These are phyloP conservation scores for Cicer bijugum DNA, from an alignment of 306 rosid genomes.

Conservation along the genomic window DNA sequence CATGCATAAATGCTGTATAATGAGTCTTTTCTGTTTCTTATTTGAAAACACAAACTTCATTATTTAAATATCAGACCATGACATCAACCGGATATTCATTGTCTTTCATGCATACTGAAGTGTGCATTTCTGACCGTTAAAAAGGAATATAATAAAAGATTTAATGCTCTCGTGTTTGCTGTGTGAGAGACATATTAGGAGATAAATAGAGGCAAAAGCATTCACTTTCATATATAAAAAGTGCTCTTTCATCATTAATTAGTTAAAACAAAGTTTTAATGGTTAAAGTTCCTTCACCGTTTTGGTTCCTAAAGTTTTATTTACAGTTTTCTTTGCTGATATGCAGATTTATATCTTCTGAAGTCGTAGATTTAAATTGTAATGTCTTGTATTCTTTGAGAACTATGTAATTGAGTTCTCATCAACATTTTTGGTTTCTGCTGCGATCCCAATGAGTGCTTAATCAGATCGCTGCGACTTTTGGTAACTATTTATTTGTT, in stretches of 20 bases:
- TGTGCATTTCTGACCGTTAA: constrained; percentile 34
- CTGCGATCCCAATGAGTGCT: constrained; percentile 30
- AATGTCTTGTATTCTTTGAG: not conserved
- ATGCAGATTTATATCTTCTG: constrained; percentile 14
- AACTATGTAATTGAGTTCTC: constrained; percentile 35
- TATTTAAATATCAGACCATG: not conserved
- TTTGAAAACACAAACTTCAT: not conserved
- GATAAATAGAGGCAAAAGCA: not conserved
- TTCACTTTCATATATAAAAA: constrained; percentile 36
- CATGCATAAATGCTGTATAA: constrained; percentile 1
- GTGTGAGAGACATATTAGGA: constrained; percentile 33
- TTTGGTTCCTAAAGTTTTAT: constrained; percentile 29
- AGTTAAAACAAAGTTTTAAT: constrained; percentile 4
- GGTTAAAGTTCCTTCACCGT: constrained; percentile 19
- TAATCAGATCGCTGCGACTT: constrained; percentile 23
- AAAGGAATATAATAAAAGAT: constrained; percentile 23
- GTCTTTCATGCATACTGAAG: constrained; percentile 1
- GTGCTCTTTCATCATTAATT: constrained; percentile 6
- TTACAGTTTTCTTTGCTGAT: not conserved
- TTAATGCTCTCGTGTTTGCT: constrained; percentile 12
- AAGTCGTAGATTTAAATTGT: constrained; percentile 16
- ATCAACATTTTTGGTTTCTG: constrained; percentile 39
- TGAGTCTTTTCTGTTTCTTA: constrained; percentile 5
- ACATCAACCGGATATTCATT: constrained; percentile 26
- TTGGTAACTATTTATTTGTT: constrained; percentile 26